Evolutionary conservation across 2,329 filamentous ascomycete genomes (phyloP).

Genomic region (Incumbomyces delicatus): DNA sequence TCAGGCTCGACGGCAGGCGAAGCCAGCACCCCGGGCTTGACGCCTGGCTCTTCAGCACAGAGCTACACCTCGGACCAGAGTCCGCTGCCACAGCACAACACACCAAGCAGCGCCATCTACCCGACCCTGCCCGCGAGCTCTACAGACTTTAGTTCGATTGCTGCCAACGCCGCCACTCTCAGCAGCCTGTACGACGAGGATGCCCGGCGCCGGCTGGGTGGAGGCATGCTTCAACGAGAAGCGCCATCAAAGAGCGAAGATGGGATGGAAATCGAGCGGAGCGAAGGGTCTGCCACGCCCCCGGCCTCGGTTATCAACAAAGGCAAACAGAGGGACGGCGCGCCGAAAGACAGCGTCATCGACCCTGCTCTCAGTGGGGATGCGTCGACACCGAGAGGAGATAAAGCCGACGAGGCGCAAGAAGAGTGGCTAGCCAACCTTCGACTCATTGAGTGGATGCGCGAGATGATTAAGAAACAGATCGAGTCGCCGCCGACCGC

Average conservation of each 20-base stretch:
- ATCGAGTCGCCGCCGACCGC: slow-evolving; percentile 42
- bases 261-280: slow-evolving; percentile 27
- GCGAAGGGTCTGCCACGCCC: slow-evolving; percentile 20
- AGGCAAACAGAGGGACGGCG: slow-evolving; percentile 15
- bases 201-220: slow-evolving; percentile 48
- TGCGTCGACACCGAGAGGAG: slow-evolving; percentile 20
- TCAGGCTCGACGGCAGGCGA: slow-evolving; percentile 25
- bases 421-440: slow-evolving; percentile 53
- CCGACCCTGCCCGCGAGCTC: slow-evolving; percentile 52
- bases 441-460: slow-evolving; percentile 51
- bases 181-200: slow-evolving; percentile 51
- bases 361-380: slow-evolving; percentile 19
- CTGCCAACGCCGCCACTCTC: slow-evolving; percentile 52
- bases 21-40: slow-evolving; percentile 51
- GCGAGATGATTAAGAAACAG: slow-evolving; percentile 47
- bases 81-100: slow-evolving; percentile 31
- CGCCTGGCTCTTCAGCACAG: slow-evolving; percentile 52
- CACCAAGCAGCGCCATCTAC: slow-evolving; percentile 44
- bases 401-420: slow-evolving; percentile 26
- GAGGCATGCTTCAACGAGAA: slow-evolving; percentile 49
- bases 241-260: slow-evolving; percentile 33
- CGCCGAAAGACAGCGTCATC: slow-evolving; percentile 17
- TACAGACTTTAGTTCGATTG: slow-evolving; percentile 44
- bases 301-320: slow-evolving; percentile 17
- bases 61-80: slow-evolving; percentile 56